phyloP scores from a whole-genome alignment of 306 rosid species.

The Boehmeria nivea region DNA sequence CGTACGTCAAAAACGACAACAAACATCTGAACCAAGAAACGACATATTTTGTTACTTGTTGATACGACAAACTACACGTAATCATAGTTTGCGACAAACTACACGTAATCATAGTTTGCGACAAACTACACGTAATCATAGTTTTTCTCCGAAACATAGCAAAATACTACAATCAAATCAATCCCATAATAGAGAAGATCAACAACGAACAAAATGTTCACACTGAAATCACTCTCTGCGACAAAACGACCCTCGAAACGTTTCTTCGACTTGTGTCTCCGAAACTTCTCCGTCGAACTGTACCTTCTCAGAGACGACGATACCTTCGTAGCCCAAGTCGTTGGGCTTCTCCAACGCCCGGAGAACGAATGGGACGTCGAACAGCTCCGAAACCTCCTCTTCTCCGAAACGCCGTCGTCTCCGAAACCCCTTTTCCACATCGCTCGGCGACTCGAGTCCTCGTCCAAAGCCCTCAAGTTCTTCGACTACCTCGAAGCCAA shows the following conservation, averaged over 20 bases:
- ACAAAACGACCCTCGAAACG: conserved; percentile 19
- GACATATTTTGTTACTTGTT: no score
- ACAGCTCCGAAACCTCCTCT: conserved; percentile 41
- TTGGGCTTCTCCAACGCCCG: conserved; percentile 42
- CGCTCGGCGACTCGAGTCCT: conserved; percentile 31
- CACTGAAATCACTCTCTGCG: background rate
- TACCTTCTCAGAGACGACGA: conserved; percentile 20
- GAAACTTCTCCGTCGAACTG: conserved; percentile 26
- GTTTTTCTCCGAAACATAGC: no score
- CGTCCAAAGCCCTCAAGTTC: conserved; percentile 28
- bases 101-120: no score
- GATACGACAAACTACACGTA: no score
- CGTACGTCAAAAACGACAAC: no score
- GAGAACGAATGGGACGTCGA: conserved; percentile 34
- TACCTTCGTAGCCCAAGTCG: conserved; percentile 27
- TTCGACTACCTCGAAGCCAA: conserved; percentile 22
- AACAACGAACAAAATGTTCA: conserved; percentile 9
- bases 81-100: no score
- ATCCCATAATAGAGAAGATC: background rate
- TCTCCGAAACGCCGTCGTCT: conserved; percentile 28
- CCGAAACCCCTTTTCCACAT: conserved; percentile 36
- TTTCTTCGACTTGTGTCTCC: conserved; percentile 19
- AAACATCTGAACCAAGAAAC: no score
- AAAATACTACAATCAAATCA: no score
- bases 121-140: no score